Base-by-base conservation (phyloP, 2,329 filamentous ascomycete genomes). In the Diplodia mutila region DNA sequence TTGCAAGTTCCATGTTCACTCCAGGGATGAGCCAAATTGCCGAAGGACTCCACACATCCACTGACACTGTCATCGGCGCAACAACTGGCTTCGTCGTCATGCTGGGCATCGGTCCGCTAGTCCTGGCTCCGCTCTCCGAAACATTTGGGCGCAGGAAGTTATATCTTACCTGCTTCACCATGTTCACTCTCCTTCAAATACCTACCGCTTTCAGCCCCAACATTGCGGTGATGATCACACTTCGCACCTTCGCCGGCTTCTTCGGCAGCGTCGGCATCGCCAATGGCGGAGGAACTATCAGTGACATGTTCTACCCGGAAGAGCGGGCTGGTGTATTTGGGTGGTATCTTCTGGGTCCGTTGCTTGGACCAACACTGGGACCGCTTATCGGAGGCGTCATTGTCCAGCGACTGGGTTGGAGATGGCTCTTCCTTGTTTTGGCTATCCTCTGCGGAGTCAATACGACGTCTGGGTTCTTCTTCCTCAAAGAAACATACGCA, bases 241-340 rank as follows among this genome's bases (percentile, higher is more conserved):
- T 84, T 51, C 75, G 83, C 46, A 82, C 81, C 2, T 67, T 85
- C 4, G 72, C 80, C 2, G 83, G 83, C 4, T 84, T 85, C 73
- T 85, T 84, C 71, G 83, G 83, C 1, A 82, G 79, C 69, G 80
- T 85, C 0, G 82, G 81, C 0, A 81, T 85, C 55, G 81, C 83
- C 0, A 85, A 84, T 72, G 84, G 84, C 1, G 84, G 84, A 7
- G 83, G 83, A 1, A 84, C 81, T 0, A 82, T 85, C n/a, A 79
- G 75, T 57, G 84, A 85, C 65, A 85, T 85, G 82, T 85, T 84
- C 66, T 70, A 77, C 27, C 80, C 82, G 0, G 77, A 73, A 27
- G 76, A 84, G 68, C 73, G 84, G 68, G 83, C 82, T 11, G 78
- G 79, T 4, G 77, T 84, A 0, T 82, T 82, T 68, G 80, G 80